These are phyloP conservation scores for Boletus patriciae DNA, from an alignment of 768 basidiomycete species.

Conservation along the genomic window DNA sequence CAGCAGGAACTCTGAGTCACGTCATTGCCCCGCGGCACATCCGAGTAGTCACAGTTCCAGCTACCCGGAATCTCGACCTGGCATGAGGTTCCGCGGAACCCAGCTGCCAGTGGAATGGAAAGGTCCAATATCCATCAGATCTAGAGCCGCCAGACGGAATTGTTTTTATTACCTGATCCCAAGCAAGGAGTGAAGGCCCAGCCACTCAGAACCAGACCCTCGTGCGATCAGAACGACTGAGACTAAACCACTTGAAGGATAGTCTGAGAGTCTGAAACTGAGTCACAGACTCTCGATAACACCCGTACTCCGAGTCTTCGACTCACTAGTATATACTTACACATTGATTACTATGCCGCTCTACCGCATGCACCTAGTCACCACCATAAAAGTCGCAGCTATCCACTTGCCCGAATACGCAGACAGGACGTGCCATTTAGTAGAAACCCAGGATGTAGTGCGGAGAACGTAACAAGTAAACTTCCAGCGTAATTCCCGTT, in stretches of 20 bases:
- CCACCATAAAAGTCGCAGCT: background rate
- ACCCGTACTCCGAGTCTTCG: too few species aligned
- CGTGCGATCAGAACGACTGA: background rate
- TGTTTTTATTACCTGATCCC: background rate
- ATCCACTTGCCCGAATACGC: too few species aligned
- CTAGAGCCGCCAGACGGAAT: background rate
- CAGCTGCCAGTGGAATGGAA: background rate
- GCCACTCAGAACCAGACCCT: background rate
- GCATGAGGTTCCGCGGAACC: background rate
- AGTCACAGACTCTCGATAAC: too few species aligned
- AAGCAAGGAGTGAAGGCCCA: background rate
- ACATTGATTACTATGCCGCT: background rate
- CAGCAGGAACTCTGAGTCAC: constrained; percentile 18
- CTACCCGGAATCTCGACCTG: background rate
- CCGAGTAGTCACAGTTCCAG: background rate
- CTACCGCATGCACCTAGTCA: background rate
- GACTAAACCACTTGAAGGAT: too few species aligned
- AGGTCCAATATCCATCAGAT: background rate
- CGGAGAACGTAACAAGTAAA: too few species aligned
- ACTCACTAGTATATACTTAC: too few species aligned
- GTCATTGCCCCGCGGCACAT: background rate
- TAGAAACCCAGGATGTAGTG: too few species aligned
- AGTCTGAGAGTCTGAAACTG: too few species aligned
- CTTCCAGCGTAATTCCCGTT: too few species aligned
- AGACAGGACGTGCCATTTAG: too few species aligned